Conservation (phyloP, 306 rosid genomes). For the Casuarina cunninghamiana region DNA sequence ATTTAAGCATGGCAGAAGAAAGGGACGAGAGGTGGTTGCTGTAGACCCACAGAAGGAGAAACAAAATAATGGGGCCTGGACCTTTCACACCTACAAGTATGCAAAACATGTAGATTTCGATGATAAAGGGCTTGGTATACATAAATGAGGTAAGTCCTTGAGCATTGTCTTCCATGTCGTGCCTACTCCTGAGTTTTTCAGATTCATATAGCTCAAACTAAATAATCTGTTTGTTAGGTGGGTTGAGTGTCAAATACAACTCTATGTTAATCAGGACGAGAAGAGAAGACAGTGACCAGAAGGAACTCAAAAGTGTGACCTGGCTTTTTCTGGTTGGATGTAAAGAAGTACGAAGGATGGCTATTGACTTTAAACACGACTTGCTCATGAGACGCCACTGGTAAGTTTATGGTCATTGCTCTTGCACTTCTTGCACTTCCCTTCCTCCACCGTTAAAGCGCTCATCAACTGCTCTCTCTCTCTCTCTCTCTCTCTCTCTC, state of each 20-base stretch:
- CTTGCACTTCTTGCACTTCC: slow-evolving; percentile 13
- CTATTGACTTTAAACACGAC: slow-evolving; percentile 41
- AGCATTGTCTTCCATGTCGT: no score
- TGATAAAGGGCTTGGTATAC: no score
- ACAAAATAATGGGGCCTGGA: no score
- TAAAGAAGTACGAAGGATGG: slow-evolving; percentile 23
- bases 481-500: slow-evolving; percentile 15
- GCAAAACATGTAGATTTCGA: no score
- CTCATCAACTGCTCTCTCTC: not conserved
- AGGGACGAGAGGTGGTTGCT: not conserved
- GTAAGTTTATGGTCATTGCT: not conserved
- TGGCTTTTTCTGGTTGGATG: slow-evolving; percentile 17
- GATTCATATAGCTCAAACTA: no score
- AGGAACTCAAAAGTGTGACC: slow-evolving; percentile 1
- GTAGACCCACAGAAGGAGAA: no score
- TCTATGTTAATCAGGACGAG: not conserved
- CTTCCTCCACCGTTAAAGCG: not conserved
- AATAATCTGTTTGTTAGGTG: no score
- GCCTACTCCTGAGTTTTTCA: no score
- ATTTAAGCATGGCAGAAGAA: not conserved
- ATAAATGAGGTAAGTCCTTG: no score
- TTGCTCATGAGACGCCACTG: not conserved
- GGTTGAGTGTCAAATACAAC: not conserved
- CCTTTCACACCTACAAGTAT: no score
- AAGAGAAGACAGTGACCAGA: not conserved